Evolutionary conservation across 441 rosid species (phyloP), one percentile per base, ranked within the genome.

Genomic region (Pelargonium australe): DNA sequence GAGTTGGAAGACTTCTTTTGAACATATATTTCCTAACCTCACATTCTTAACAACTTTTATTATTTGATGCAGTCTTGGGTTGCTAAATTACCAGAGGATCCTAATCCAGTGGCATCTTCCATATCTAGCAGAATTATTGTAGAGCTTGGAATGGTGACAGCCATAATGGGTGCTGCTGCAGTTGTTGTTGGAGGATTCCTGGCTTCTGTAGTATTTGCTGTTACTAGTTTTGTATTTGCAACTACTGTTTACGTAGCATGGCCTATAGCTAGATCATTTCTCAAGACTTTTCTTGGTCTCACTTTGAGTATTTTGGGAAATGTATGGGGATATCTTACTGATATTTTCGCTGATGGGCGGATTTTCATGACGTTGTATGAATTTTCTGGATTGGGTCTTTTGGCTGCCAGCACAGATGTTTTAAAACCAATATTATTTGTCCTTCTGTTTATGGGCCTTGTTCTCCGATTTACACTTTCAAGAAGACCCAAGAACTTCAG

Each of bases 41-140:
- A 41, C 11, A 41, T 41, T 19, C 20, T 16, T 28, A 13, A 10
- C 40, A 12, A 12, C 17, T 68, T 69, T 63, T 57, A 62, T 66
- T 51, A 60, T 62, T 58, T 68, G 65, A 70, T 85, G 85, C 84
- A 93, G 98, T 85, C 90, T 47, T 87, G 83, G 80, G 91, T 89
- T 72, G 97, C 87, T 73, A 87, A 80, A 72, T 75, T 87, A 71
- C 85, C 88, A 12, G 95, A 87, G 76, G 86, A 80, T 55, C 96
- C 97, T 70, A 85, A 87, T 82, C 97, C 96, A 2, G 86, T 89
- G n/a, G 98, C 97, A 28, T 93, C 96, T 73, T 89, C 96, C 63
- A 93, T 93, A 80, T 93, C 98, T 65, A 87, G 98, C 81, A 85
- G 98, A 83, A 80, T 90, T 83, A 85, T 90, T 90, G 97, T 87